Evolutionary conservation across 2,329 filamentous ascomycete species (phyloP), one percentile per base, ranked within the genome.

Genomic region (Trichophyton mentagrophytes): DNA sequence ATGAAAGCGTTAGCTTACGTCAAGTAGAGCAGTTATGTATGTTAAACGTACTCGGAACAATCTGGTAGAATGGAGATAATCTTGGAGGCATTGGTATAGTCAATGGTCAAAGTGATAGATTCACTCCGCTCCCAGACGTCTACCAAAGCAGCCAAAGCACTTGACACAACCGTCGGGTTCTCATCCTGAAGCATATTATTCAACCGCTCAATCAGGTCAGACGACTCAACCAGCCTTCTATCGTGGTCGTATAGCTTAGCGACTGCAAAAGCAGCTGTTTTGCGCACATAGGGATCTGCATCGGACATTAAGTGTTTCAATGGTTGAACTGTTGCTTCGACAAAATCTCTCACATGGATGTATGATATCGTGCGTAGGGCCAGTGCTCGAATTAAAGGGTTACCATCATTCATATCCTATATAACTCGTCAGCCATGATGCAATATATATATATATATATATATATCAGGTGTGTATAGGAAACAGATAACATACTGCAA

Each of bases 91-190:
- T 95, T 99, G 64, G 85, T 85, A 72, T 99, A 97, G 76, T 99
- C 93, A 68, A 99, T 96, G 2, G 93, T 97, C 64, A 99, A 84
- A 72, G 96, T 96, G 74, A 99, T 99, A 62, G 88, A 90, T 73
- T 97, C 92, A 71, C 91, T 97, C 62, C 92, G 83, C 73, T 97
- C 93, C 93, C 93, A 99, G 57, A 99, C 97, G 73, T 99, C 93
- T 84, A 96, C 93, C 69, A 99, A 74, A 40, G 88, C 82, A 27
- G 93, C 92, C 64, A 99, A 76, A 5, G 95, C 91, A 71, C 91
- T 96, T 9, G 93, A 92, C 22, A 99, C 92, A 2, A 99, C 93
- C 0, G 93, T 99, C 0, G 93, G 92, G 69, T 99, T 99, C 72
- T 97, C 92, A 67, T 99, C 93, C 69, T 90, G 85, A 61, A 99